These are phyloP conservation scores for Ophiosphaerella herpotricha DNA, from an alignment of 2,329 filamentous ascomycete genomes.

Conservation along the genomic window DNA sequence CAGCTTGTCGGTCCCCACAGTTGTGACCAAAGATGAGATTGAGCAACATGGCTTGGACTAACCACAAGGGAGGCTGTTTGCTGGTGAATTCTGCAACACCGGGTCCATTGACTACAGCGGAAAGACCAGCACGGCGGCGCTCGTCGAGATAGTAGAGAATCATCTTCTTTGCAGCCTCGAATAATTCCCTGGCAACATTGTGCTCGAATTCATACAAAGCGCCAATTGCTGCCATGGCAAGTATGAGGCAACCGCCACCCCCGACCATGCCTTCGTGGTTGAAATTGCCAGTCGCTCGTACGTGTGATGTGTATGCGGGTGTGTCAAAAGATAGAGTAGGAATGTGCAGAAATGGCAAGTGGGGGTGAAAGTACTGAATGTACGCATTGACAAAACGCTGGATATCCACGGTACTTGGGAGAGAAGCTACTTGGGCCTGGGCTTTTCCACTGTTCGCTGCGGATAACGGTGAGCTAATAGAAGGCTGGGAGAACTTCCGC, in stretches of 20 bases:
- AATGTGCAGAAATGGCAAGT: constrained; percentile 92
- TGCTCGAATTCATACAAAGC: constrained; percentile 87
- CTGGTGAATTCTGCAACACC: constrained; percentile 63
- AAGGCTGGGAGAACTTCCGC: constrained; percentile 64
- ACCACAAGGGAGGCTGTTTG: constrained; percentile 79
- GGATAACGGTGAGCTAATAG: constrained; percentile 59
- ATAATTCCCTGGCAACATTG: constrained; percentile 78
- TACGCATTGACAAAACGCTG: constrained; percentile 91
- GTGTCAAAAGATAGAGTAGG: constrained; percentile 90
- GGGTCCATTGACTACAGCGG: constrained; percentile 60
- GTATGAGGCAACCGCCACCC: constrained; percentile 82
- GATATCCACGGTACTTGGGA: constrained; percentile 83
- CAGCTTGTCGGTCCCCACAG: constrained; percentile 86
- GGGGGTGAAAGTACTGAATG: constrained; percentile 89
- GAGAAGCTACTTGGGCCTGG: constrained; percentile 56
- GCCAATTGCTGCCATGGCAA: constrained; percentile 86
- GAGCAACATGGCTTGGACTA: constrained; percentile 94
- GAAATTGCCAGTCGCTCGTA: constrained; percentile 62
- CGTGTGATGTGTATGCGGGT: constrained; percentile 64
- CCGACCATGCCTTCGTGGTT: constrained; percentile 64
- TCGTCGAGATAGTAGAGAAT: constrained; percentile 93
- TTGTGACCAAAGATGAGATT: constrained; percentile 97
- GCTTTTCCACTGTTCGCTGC: constrained; percentile 35
- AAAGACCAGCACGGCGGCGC: constrained; percentile 81
- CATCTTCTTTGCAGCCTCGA: constrained; percentile 93